These are phyloP conservation scores for Alternaria atra DNA, from an alignment of 2,329 filamentous ascomycete genomes.

Conservation along the genomic window DNA sequence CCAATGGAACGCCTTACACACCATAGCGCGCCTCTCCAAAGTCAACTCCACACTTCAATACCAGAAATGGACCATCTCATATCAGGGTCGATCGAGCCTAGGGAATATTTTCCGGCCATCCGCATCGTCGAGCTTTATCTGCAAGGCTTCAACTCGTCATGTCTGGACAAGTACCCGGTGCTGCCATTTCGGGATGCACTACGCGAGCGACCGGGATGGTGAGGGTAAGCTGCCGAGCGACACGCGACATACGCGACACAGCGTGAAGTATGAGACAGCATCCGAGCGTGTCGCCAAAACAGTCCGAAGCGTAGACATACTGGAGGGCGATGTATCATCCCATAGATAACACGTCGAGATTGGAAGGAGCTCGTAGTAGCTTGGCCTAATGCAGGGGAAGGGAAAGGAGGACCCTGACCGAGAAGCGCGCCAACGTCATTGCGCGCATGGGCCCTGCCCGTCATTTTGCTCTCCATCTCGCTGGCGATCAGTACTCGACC, in stretches of 20 bases:
- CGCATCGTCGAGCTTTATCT: neutral
- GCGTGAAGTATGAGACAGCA: neutral
- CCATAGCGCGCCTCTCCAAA: neutral
- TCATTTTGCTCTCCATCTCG: constrained; percentile 23
- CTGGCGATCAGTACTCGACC: constrained; percentile 12
- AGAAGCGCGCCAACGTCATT: constrained; percentile 25
- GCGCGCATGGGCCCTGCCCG: constrained; percentile 17
- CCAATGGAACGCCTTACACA: neutral
- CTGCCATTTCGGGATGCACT: constrained; percentile 6
- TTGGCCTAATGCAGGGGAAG: constrained; percentile 16
- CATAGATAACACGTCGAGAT: neutral
- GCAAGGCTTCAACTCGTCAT: neutral
- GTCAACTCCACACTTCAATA: neutral
- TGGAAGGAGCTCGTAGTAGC: neutral
- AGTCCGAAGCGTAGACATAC: neutral
- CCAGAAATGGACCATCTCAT: neutral
- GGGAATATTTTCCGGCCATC: neutral
- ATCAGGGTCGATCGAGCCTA: neutral
- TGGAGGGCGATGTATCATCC: too few relatives aligned
- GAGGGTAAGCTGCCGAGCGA: constrained; percentile 19
- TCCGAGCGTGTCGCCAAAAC: neutral
- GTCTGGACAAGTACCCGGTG: neutral
- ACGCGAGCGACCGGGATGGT: constrained; percentile 17
- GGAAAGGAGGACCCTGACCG: constrained; percentile 18
- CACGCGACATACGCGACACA: constrained; percentile 17